These are phyloP conservation scores for Ephemerocybe angulata DNA, from an alignment of 768 basidiomycete species.

Conservation along the genomic window DNA sequence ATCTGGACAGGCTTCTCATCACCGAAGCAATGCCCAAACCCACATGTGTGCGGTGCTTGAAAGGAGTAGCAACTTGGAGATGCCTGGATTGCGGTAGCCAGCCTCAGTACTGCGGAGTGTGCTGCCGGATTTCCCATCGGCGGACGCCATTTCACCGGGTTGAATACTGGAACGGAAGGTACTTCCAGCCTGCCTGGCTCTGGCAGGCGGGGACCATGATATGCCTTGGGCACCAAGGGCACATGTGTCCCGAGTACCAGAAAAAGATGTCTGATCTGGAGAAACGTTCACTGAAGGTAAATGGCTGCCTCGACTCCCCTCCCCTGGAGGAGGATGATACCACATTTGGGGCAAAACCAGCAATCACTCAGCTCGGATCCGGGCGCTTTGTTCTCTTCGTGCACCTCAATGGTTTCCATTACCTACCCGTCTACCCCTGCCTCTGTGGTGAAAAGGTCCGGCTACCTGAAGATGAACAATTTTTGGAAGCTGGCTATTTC, in stretches of 20 bases:
- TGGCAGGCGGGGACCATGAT: conserved; percentile 17
- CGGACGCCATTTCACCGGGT: conserved; percentile 16
- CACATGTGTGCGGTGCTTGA: too few relatives aligned
- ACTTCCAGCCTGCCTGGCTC: conserved; percentile 12
- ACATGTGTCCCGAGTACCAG: conserved; percentile 10
- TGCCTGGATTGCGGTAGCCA: neutral
- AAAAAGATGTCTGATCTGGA: neutral
- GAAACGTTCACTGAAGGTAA: neutral
- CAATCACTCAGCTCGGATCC: neutral
- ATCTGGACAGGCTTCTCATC: too few relatives aligned
- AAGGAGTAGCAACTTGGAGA: neutral
- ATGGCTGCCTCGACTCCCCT: neutral
- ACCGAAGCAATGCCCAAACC: too few relatives aligned
- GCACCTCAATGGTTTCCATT: conserved; percentile 15
- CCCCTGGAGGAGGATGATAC: neutral
- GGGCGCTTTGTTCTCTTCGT: conserved; percentile 1
- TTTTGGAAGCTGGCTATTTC: conserved; percentile 12
- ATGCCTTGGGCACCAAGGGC: conserved; percentile 19
- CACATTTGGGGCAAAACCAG: neutral
- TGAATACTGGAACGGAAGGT: conserved; percentile 19
- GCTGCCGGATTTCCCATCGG: neutral
- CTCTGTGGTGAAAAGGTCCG: neutral
- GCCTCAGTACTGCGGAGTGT: neutral
- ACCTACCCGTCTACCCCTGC: conserved; percentile 12
- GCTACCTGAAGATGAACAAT: neutral